These are phyloP conservation scores for Sutorius australiensis DNA, from an alignment of 768 basidiomycete species.

Conservation along the genomic window DNA sequence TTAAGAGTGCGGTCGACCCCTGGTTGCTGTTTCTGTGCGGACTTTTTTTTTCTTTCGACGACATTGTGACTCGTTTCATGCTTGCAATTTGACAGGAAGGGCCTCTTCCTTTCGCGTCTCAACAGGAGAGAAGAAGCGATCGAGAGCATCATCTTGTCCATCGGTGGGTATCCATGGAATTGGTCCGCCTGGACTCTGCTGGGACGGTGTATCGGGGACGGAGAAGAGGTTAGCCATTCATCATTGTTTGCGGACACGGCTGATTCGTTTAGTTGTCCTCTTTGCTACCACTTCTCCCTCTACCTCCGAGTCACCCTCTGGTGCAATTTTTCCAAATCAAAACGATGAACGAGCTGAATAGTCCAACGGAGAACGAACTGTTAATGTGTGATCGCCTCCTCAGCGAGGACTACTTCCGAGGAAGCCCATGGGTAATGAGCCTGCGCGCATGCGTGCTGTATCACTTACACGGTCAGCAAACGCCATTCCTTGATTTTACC, in stretches of 20 bases:
- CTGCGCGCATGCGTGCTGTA: constrained; percentile 84
- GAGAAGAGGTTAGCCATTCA: constrained; percentile 65
- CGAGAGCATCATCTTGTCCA: constrained; percentile 71
- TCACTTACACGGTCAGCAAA: constrained; percentile 75
- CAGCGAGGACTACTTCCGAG: constrained; percentile 67
- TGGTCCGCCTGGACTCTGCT: constrained; percentile 92
- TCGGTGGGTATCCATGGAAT: constrained; percentile 82
- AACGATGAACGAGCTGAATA: constrained; percentile 85
- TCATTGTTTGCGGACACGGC: background rate
- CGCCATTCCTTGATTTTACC: background rate
- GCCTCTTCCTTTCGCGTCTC: constrained; percentile 75
- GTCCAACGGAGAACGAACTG: constrained; percentile 82
- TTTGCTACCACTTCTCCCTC: constrained; percentile 42
- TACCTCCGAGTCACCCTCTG: constrained; percentile 51
- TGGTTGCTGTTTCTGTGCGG: constrained; percentile 79
- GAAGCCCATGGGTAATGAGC: constrained; percentile 82
- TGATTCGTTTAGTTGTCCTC: constrained; percentile 39
- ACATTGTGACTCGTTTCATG: background rate
- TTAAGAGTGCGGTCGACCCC: constrained; percentile 63
- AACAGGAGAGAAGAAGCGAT: constrained; percentile 83
- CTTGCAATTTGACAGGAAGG: constrained; percentile 53
- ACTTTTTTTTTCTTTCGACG: background rate
- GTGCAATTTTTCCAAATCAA: constrained; percentile 80
- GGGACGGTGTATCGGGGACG: constrained; percentile 73
- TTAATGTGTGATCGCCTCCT: constrained; percentile 77